phyloP scores from a whole-genome alignment of 140 eudicot genomes.

The Bidens hawaiensis region DNA sequence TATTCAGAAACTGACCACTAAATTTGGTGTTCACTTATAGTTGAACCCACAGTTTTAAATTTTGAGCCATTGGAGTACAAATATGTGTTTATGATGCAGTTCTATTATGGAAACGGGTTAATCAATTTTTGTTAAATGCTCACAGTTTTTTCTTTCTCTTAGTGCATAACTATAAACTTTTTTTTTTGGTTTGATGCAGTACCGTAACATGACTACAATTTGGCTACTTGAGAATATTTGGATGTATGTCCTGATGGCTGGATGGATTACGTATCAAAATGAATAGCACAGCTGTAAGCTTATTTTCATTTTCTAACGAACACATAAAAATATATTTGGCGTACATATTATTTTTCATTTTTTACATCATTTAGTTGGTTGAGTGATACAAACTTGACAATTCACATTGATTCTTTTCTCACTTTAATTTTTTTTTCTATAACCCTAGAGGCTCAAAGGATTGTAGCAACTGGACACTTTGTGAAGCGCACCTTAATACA shows the following conservation, averaged over 20 bases:
- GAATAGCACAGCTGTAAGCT: conserved; percentile 91
- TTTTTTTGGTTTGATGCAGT: conserved; percentile 60
- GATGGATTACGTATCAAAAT: conserved; percentile 91
- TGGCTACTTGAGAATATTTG: conserved; percentile 89
- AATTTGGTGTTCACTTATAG: conserved; percentile 33
- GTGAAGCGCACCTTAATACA: conserved; percentile 88
- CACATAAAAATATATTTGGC: neutral
- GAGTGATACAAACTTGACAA: neutral
- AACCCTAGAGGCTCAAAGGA: conserved; percentile 70
- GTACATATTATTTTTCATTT: neutral
- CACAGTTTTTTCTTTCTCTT: neutral
- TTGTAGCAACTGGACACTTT: conserved; percentile 78
- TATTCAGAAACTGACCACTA: conserved; percentile 33
- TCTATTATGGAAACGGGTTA: conserved; percentile 94
- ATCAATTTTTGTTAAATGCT: neutral
- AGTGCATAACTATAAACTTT: conserved; percentile 12
- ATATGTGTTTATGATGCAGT: conserved; percentile 87
- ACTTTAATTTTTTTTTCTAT: conserved; percentile 10
- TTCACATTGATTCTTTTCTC: neutral
- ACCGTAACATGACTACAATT: conserved; percentile 96
- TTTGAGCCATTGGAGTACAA: conserved; percentile 89
- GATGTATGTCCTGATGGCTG: conserved; percentile 98
- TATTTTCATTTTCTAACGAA: neutral
- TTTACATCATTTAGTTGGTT: neutral
- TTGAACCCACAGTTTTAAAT: conserved; percentile 74